A percentile compares a stretch with the other conserved stretches of the same genome.
Conservation (phyloP, 306 rosid species). For the Cicer yamashitae region DNA sequence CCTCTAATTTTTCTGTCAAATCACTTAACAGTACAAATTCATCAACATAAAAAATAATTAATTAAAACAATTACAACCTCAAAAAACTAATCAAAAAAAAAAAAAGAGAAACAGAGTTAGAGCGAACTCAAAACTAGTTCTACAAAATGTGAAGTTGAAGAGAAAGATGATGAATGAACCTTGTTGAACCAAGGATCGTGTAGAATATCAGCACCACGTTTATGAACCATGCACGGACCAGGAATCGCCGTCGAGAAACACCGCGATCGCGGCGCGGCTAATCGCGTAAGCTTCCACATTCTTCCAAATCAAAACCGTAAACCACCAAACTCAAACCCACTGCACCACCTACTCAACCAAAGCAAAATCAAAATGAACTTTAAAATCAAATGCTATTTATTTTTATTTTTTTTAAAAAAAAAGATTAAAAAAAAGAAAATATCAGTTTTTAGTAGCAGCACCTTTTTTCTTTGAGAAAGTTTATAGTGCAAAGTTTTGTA, state of each 20-base stretch:
- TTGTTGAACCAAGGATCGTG: conserved; percentile 99
- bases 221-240: conserved; percentile 89
- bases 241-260: conserved; percentile 80
- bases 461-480: conserved; percentile 41
- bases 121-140: not conserved
- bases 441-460: not conserved
- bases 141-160: not conserved
- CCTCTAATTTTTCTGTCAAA: not conserved
- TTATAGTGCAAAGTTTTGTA: not conserved
- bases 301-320: conserved; percentile 28
- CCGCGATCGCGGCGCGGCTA: conserved; percentile 64
- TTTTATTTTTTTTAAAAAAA: not conserved
- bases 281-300: conserved; percentile 84
- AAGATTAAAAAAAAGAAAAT: too few relatives aligned
- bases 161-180: conserved; percentile 51
- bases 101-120: not conserved
- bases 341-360: not conserved
- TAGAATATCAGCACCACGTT: conserved; percentile 98
- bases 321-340: not conserved
- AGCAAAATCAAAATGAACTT: not conserved
- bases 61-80: not conserved
- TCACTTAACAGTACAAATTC: not conserved
- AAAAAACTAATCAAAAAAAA: not conserved
- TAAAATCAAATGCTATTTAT: not conserved
- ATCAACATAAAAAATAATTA: not conserved